These are phyloP conservation scores for Trichoderma harzianum DNA, from an alignment of 2,329 filamentous ascomycete genomes.

Conservation along the genomic window DNA sequence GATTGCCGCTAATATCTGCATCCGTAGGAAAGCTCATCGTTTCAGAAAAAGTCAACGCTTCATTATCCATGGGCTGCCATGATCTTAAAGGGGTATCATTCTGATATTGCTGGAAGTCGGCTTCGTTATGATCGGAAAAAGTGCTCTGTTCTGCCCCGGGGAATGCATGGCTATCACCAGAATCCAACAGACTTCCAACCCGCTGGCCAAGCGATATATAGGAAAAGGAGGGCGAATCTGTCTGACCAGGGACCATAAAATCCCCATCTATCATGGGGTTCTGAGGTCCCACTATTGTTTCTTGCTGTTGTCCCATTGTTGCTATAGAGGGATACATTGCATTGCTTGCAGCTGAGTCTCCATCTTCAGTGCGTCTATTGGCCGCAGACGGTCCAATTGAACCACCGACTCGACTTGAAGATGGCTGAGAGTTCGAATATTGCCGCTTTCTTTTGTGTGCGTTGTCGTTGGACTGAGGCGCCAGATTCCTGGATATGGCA, in stretches of 20 bases:
- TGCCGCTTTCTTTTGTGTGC: conserved; percentile 33
- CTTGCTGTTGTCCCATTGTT: neutral
- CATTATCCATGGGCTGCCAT: conserved; percentile 32
- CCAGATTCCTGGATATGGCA: conserved; percentile 32
- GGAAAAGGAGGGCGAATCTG: conserved; percentile 28
- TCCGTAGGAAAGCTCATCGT: conserved; percentile 24
- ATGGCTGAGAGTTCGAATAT: conserved; percentile 25
- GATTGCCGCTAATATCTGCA: conserved; percentile 21
- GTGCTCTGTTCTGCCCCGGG: conserved; percentile 31
- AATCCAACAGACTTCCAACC: conserved; percentile 22
- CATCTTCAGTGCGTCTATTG: neutral
- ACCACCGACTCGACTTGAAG: neutral
- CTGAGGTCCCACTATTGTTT: neutral
- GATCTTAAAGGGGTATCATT: conserved; percentile 28
- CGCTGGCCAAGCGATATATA: conserved; percentile 24
- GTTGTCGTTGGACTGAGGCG: conserved; percentile 15
- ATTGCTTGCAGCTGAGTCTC: neutral
- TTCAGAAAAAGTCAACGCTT: conserved; percentile 26
- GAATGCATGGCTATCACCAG: conserved; percentile 29
- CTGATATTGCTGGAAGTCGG: conserved; percentile 33
- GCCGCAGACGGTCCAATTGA: too few species aligned
- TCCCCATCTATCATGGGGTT: neutral
- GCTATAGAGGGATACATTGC: neutral
- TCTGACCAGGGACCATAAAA: conserved; percentile 28
- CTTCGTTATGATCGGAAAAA: conserved; percentile 33